Percentiles rank a stretch among this genome's conserved stretches.
Evolutionary conservation across 345 rosid genomes (phyloP).

Genomic region (Pistacia integerrima): DNA sequence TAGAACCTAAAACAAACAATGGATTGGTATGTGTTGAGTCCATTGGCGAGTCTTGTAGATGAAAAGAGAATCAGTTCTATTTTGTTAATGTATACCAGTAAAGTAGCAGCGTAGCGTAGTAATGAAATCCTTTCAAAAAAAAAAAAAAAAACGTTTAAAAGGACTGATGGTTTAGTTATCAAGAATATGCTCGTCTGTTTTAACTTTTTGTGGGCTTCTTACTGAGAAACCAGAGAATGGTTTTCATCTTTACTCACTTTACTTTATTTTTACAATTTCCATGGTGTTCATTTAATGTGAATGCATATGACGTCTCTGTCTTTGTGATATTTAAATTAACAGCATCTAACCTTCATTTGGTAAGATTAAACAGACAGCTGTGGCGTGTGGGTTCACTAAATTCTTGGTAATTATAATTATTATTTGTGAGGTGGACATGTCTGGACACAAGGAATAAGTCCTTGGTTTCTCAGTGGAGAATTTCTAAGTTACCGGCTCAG

Average conservation of each 20-base stretch:
- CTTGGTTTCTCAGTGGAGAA: slow-evolving; percentile 17
- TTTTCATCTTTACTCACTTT: neutral
- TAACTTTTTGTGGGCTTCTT: neutral
- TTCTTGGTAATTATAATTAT: neutral
- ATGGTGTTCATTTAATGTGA: neutral
- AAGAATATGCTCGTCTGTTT: neutral
- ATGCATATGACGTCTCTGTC: neutral
- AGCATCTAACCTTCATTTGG: neutral
- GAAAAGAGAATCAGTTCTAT: slow-evolving; percentile 10
- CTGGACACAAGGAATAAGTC: neutral
- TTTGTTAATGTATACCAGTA: slow-evolving; percentile 4
- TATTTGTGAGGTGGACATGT: neutral
- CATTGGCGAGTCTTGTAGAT: slow-evolving; percentile 24
- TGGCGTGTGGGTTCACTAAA: neutral
- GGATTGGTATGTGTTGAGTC: slow-evolving; percentile 21
- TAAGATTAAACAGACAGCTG: neutral
- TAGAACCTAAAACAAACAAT: slow-evolving; percentile 28
- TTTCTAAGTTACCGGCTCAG: no score
- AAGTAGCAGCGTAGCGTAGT: neutral
- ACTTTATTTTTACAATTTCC: neutral
- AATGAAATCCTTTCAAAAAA: neutral
- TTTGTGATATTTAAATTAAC: no score
- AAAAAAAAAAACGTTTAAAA: neutral
- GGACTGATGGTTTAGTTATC: neutral
- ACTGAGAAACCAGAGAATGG: neutral